Percentiles rank a stretch among this genome's conserved stretches.
phyloP scores from a whole-genome alignment of 768 basidiomycete genomes.

The Xerocomus spinulosus region DNA sequence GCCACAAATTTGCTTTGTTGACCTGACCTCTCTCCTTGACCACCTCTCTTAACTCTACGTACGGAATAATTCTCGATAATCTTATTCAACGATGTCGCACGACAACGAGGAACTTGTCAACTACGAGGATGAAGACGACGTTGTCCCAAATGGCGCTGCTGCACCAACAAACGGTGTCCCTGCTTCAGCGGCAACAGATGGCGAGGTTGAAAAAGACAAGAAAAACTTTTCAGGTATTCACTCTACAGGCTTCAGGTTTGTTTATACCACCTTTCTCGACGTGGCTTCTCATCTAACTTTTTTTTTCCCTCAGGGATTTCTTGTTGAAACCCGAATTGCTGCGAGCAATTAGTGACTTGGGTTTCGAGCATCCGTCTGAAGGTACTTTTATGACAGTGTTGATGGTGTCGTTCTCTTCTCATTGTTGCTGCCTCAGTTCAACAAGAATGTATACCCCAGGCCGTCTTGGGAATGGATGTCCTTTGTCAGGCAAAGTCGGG shows the following conservation, averaged over 20 bases:
- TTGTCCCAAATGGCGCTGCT: conserved; percentile 55
- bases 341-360: conserved; percentile 97
- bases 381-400: conserved; percentile 44
- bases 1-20: conserved; percentile 23
- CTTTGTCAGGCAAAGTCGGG: conserved; percentile 99
- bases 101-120: conserved; percentile 92
- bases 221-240: conserved; percentile 99
- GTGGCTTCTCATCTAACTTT: conserved; percentile 2
- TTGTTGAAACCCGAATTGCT: conserved; percentile 95
- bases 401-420: not conserved
- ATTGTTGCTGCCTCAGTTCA: conserved; percentile 58
- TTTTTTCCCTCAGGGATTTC: conserved; percentile 72
- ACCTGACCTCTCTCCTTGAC: conserved; percentile 19
- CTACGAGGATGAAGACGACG: conserved; percentile 89
- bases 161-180: conserved; percentile 47
- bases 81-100: conserved; percentile 55
- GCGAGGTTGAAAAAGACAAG: conserved; percentile 74
- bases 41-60: conserved; percentile 23
- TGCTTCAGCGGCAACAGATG: conserved; percentile 41
- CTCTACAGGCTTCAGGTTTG: conserved; percentile 97
- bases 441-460: conserved; percentile 99
- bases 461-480: conserved; percentile 98
- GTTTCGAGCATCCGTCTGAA: conserved; percentile 99
- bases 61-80: conserved; percentile 24
- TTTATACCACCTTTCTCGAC: conserved; percentile 10